These are phyloP conservation scores for Eutypa lata DNA, from an alignment of 2,329 filamentous ascomycete species.

Conservation along the genomic window DNA sequence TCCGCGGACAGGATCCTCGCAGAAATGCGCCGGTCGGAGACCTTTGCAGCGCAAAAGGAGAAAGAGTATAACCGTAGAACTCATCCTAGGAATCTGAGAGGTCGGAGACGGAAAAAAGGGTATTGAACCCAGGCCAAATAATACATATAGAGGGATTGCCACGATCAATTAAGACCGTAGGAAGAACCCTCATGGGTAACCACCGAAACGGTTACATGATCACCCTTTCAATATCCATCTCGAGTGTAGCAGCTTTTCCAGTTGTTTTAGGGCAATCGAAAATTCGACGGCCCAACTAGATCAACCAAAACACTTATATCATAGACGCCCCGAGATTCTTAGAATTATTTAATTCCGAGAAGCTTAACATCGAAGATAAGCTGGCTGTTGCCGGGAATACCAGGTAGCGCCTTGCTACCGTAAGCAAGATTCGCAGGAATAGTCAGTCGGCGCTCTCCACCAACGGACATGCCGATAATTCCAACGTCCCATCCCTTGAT, in stretches of 20 bases:
- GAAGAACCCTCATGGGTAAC: not conserved
- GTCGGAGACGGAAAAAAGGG: not conserved
- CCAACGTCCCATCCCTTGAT: constrained; percentile 99
- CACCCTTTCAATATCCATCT: not conserved
- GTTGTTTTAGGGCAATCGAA: not conserved
- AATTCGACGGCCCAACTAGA: not conserved
- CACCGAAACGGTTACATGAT: not conserved
- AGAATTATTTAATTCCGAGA: constrained; percentile 72
- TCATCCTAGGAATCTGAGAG: constrained; percentile 2
- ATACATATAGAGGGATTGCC: constrained; percentile 27
- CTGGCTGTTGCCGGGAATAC: constrained; percentile 88
- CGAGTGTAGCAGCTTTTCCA: not conserved
- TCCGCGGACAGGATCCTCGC: constrained; percentile 35
- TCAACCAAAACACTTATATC: constrained; percentile 1
- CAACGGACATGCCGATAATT: constrained; percentile 85
- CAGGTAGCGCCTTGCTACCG: constrained; percentile 76
- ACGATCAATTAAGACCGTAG: constrained; percentile 4
- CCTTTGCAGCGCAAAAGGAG: constrained; percentile 36
- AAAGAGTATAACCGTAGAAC: constrained; percentile 2
- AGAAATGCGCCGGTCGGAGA: constrained; percentile 46
- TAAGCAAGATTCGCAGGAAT: constrained; percentile 88
- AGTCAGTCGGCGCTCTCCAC: constrained; percentile 87
- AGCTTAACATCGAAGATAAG: constrained; percentile 91
- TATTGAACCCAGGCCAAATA: constrained; percentile 9
- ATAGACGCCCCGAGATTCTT: constrained; percentile 1